Percentiles rank a stretch among this genome's conserved stretches.
phyloP scores from a whole-genome alignment of 768 basidiomycete genomes.

The Lactifluus piperatus region DNA sequence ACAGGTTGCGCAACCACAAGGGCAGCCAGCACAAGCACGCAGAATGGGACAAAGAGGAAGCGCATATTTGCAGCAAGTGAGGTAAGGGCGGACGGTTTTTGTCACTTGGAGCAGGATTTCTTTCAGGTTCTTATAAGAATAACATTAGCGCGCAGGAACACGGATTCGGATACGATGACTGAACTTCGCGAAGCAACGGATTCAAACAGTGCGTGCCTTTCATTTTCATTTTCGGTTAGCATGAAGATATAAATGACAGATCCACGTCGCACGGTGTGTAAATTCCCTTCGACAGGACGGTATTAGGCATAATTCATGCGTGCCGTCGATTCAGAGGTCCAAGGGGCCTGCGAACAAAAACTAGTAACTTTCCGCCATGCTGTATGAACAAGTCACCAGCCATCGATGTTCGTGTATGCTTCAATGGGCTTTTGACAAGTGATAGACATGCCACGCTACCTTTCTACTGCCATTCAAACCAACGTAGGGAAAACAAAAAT shows the following conservation, averaged over 20 bases:
- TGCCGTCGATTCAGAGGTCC: background rate
- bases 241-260: background rate
- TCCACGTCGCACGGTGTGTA: background rate
- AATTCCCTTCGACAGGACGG: background rate
- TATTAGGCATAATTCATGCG: background rate
- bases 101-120: background rate
- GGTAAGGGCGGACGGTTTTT: background rate
- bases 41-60: background rate
- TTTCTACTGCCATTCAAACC: background rate
- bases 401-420: background rate
- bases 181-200: background rate
- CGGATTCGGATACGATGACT: background rate
- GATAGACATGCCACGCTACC: background rate
- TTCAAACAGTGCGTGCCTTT: background rate
- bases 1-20: slow-evolving; percentile 3
- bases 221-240: slow-evolving; percentile 6
- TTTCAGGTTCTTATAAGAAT: background rate
- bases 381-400: background rate
- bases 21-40: background rate
- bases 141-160: background rate
- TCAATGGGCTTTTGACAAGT: background rate
- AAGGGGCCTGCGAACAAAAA: background rate
- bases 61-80: slow-evolving; percentile 1
- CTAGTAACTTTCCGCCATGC: background rate
- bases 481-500: background rate